Percentiles rank a stretch among this genome's conserved stretches.
phyloP scores from a whole-genome alignment of 2,329 filamentous ascomycete species.

The Myriosclerotinia duriaeana region DNA sequence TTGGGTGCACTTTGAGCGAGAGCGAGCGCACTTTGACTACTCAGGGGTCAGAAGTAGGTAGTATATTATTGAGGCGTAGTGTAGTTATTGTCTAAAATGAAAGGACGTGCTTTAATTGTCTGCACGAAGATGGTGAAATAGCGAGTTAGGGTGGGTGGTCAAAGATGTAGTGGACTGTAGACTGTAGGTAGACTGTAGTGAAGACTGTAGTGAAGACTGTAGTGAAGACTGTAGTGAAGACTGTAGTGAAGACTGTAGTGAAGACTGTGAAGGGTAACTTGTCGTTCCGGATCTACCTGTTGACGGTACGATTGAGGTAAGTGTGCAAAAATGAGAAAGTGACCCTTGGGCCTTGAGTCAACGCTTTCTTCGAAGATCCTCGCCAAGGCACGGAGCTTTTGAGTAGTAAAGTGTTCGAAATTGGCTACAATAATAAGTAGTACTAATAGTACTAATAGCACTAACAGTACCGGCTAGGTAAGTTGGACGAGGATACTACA shows the following conservation, averaged over 20 bases:
- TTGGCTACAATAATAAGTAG: neutral
- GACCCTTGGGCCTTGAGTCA: constrained; percentile 17
- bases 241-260: neutral
- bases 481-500: neutral
- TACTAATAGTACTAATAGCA: neutral
- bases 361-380: constrained; percentile 14
- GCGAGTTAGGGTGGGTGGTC: neutral
- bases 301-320: constrained; percentile 1
- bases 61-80: neutral
- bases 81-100: constrained; percentile 4
- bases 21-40: neutral
- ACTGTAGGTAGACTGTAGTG: too few species aligned
- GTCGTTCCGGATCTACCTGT: constrained; percentile 14
- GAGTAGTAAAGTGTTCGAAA: neutral
- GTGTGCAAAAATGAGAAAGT: constrained; percentile 3
- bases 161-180: neutral
- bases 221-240: too few species aligned
- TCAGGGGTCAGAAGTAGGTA: neutral
- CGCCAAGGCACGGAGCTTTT: constrained; percentile 14
- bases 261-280: neutral
- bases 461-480: neutral
- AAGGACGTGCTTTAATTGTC: neutral
- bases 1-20: neutral
- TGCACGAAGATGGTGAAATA: constrained; percentile 1
- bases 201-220: too few species aligned